These are phyloP conservation scores for Brassica nigra DNA, from an alignment of 345 rosid species.

Conservation along the genomic window DNA sequence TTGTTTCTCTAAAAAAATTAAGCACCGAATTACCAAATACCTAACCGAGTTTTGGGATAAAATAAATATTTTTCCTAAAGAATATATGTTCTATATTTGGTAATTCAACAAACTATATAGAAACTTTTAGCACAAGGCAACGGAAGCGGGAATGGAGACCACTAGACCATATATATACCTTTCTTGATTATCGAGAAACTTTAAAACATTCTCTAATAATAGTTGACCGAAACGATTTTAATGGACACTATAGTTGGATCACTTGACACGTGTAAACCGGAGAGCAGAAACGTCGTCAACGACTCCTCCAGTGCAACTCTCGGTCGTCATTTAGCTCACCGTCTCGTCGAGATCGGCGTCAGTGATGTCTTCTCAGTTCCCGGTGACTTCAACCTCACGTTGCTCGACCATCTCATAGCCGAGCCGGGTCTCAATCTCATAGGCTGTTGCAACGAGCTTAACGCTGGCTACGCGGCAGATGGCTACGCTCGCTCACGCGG, in stretches of 20 bases:
- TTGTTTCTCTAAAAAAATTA: no score
- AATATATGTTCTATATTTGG: background rate
- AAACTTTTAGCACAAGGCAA: background rate
- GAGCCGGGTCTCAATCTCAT: background rate
- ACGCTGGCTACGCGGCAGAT: conserved; percentile 15
- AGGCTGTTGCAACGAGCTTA: conserved; percentile 14
- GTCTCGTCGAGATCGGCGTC: conserved; percentile 14
- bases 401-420: conserved; percentile 6
- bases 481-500: conserved; percentile 21
- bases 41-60: no score
- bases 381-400: conserved; percentile 6
- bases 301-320: conserved; percentile 1
- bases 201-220: background rate
- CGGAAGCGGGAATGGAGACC: background rate
- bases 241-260: background rate
- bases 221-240: background rate
- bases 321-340: conserved; percentile 2
- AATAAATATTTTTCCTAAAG: background rate
- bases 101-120: background rate
- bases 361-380: conserved; percentile 12
- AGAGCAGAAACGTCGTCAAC: background rate
- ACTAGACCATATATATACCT: background rate
- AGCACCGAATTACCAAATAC: no score
- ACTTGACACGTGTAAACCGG: background rate
- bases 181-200: background rate